Percentiles rank a stretch among this genome's conserved stretches.
Conservation (phyloP, 169 alveolate species). For the Cardiosporidium cionae region DNA sequence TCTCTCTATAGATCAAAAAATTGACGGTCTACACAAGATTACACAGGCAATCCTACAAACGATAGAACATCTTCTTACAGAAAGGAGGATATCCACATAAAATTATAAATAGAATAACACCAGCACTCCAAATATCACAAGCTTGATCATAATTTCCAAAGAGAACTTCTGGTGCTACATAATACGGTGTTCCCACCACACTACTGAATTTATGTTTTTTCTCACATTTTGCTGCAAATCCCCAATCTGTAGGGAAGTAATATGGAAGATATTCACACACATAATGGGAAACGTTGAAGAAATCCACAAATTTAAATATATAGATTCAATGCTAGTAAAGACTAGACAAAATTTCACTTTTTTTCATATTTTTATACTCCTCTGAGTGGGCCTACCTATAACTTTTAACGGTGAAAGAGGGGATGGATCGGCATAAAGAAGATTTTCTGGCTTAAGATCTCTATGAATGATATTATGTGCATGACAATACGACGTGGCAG, state of each 20-base stretch:
- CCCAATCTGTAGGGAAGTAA: conserved; percentile 61
- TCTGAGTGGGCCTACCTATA: conserved; percentile 5
- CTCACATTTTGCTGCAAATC: conserved; percentile 78
- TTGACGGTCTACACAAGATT: too few species aligned
- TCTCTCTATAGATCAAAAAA: too few species aligned
- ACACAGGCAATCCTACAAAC: conserved; percentile 11
- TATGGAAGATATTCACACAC: neutral
- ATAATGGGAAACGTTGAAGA: neutral
- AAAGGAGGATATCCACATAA: conserved; percentile 76
- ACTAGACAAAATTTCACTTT: neutral
- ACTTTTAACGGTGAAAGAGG: conserved; percentile 21
- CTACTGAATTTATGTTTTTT: conserved; percentile 68
- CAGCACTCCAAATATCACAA: conserved; percentile 90
- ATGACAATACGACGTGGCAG: conserved; percentile 85
- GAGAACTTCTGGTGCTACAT: conserved; percentile 92
- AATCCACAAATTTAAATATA: neutral
- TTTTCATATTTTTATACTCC: neutral
- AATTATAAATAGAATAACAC: conserved; percentile 71
- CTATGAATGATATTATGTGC: conserved; percentile 70
- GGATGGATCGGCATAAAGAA: conserved; percentile 43
- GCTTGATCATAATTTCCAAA: conserved; percentile 79
- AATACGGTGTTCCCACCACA: conserved; percentile 87
- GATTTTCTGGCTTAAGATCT: conserved; percentile 78
- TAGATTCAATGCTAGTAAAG: neutral
- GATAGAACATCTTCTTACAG: conserved; percentile 59